Evolutionary conservation across 169 alveolate genomes (phyloP), one percentile per base, ranked within the genome.

Genomic region (Eimeria maxima): DNA sequence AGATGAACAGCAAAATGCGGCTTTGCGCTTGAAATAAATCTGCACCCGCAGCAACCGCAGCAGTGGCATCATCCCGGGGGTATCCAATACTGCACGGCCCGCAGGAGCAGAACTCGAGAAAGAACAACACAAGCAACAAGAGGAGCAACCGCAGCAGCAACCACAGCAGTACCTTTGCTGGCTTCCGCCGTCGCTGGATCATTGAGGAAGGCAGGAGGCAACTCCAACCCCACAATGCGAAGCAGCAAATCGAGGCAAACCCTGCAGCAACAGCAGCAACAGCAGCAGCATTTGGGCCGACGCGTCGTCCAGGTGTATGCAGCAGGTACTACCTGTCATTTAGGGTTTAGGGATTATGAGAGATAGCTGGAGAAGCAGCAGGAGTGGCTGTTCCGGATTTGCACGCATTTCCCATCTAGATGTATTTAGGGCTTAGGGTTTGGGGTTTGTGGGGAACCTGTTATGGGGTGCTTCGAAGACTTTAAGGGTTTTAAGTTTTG

Each of bases 21-120:
- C 91, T 92, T 42, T 92, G 90, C 73, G 95, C 95, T 44, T 92
- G 87, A 81, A 81, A 81, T 73, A 81, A 81, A 60, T 60, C 69
- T 60, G 69, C 69, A 60, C 27, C 69, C 11, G 69, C 69, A 60
- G n/a, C 69, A 60, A 24, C 67, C 7, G 67, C 67, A 57, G 24
- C 69, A 60, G 69, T 27, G 20, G 69, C 69, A 60, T 0, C 69
- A 60, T 53, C 2, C 60, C 0, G 60, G 3, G 16, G 2, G 2
- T 53, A 53, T 11, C 20, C 44, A 20, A 53, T 78, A 65, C 89
- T 42, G 71, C 90, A 81, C 50, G 45, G 22, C 29, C 90, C 24
- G 73, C 90, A 81, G 71, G 73, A 81, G 73, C 44, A 53, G 7
- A 16, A 18, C 27, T 24, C 11, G 69, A 4, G 8, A 60, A 11